A percentile compares a stretch with the other conserved stretches of the same genome.
These are phyloP conservation scores for Pharnaceum exiguum DNA, from an alignment of 148 eudicot genomes.

Conservation along the genomic window DNA sequence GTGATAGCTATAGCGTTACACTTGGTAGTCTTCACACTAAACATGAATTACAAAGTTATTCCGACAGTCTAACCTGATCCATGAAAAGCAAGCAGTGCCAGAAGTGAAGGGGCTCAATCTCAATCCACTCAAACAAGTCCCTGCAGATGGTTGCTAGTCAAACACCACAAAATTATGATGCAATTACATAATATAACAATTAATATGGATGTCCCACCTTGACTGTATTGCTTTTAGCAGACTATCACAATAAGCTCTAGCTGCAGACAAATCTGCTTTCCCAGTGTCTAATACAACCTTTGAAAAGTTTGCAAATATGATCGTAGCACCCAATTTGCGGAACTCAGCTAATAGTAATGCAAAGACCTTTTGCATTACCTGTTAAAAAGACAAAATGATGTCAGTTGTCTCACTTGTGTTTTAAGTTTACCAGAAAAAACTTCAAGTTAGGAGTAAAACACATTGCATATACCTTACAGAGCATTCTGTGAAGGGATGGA, in stretches of 20 bases:
- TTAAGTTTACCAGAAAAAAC: background rate
- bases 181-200: background rate
- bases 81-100: constrained; percentile 93
- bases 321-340: constrained; percentile 85
- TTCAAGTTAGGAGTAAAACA: background rate
- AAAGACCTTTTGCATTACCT: constrained; percentile 98
- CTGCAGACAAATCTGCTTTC: constrained; percentile 77
- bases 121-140: constrained; percentile 95
- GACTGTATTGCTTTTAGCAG: constrained; percentile 75
- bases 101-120: constrained; percentile 83
- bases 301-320: constrained; percentile 84
- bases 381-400: constrained; percentile 16
- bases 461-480: constrained; percentile 64
- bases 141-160: constrained; percentile 28
- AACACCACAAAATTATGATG: constrained; percentile 1
- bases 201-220: constrained; percentile 37
- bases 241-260: constrained; percentile 85
- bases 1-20: no score
- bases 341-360: constrained; percentile 89
- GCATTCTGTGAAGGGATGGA: constrained; percentile 90
- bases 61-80: constrained; percentile 87
- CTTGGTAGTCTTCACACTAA: no score
- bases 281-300: constrained; percentile 88
- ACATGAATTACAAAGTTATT: background rate
- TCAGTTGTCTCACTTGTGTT: constrained; percentile 1